Evolutionary conservation across 257 asterid genomes (phyloP), one percentile per base, ranked within the genome.

Genomic region (Capsicum chinense): DNA sequence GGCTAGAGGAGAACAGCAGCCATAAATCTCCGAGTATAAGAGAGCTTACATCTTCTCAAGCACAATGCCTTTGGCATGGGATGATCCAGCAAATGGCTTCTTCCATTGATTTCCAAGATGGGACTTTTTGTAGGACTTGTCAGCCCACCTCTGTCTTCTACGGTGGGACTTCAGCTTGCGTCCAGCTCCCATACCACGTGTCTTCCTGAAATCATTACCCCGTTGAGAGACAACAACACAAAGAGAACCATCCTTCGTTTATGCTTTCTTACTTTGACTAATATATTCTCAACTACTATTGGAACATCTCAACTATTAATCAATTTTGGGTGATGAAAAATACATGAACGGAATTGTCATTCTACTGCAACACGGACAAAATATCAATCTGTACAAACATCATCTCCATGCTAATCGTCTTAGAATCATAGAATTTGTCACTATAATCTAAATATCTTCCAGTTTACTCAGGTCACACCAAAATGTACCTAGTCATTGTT

Each of bases 151-250:
- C 9, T 84, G 84, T 15, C 69, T 66, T 69, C 80, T 84, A 9
- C 84, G 84, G 87, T 84, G 87, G 52, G 80, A 63, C 79, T 67
- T 59, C 84, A 79, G 64, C 84, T 84, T 84, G 87, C 84, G 87
- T 47, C 84, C 87, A 15, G 84, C 84, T 84, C 84, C 87, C 87
- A 84, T 79, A 63, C 87, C 87, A 39, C 80, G 87, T 66, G 87
- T 84, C 84, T 84, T 84, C 87, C 87, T 84, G 80, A 44, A 78
- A 68, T 7, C 35, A 16, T 67, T 76, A 76, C 81, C 21, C 63
- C 42, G 0, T 7, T 76, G 47, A 54, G 50, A 13, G 50, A 54
- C 26, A 52, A 76, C 5, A 4, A 13, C 62, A 26, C 59, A 10
- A 76, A 52, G 21, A 76, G 14, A 76, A 52, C 63, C 15, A 76